Base-by-base conservation (phyloP, 2,329 filamentous ascomycete species). In the Colletotrichum sp. region DNA sequence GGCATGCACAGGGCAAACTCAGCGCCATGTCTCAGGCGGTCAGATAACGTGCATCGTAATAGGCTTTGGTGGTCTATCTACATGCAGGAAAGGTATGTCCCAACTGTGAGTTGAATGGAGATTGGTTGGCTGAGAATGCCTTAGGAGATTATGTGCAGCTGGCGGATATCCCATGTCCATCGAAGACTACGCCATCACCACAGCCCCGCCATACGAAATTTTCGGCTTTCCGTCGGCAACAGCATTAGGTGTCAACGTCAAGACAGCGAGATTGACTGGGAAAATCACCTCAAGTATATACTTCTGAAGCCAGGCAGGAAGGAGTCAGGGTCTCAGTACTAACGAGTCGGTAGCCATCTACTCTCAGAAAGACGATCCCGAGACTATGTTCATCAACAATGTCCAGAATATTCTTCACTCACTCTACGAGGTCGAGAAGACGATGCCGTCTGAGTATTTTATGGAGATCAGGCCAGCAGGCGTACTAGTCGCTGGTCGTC, bases 31-130 rank as follows among this genome's bases (percentile, higher is more conserved):
- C 13, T 68, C 1, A 52, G 30, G 4, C 59, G 75, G 0, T 69
- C 75, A 5, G 75, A 75, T 14, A 21, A 10, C 1, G 68, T 71
- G 3, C 75, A 76, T 8, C 58, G 68, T 1, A 74, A 75, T 36
- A 34, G 72, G 26, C 64, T 76, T 4, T 75, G 75, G 75, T 76
- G 75, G 75, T 71, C 75, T 2, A 30, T 76, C 8, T 76, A 76
- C 55, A 75, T 76, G 75, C 75, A 76, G 14, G 74, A 74, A 52
- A 63, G 74, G 74, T 68, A 38, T 3, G 36, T 4, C 5, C 4
- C 16, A 9, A 18, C 4, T 30, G 9, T 16, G 0, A 30, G 21
- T 58, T 10, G 26, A 58, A 0, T 1, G 3, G 13, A 21, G 1
- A 52, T 13, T 21, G 2, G n/a, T 52, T 12, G 26, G 3, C 74